Base-by-base conservation (phyloP, 768 basidiomycete species). In the Sarcodon aspratus region DNA sequence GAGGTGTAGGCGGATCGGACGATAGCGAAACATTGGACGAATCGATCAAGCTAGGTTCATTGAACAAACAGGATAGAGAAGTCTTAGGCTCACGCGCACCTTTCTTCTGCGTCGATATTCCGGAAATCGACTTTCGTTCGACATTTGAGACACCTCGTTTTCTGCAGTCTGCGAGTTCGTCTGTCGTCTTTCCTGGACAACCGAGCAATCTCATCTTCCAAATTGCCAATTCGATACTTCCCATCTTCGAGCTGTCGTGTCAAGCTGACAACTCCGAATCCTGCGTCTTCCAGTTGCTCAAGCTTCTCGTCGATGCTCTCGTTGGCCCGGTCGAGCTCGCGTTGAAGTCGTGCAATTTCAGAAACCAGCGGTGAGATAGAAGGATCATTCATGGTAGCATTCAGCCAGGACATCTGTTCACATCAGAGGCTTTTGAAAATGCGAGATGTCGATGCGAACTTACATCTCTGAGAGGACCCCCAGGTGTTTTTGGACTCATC, bases 291-390 rank as follows among this genome's bases (percentile, higher is more conserved):
- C 3, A 94, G 79, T 46, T 82, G 79, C 59, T 90, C 88, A 12
- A 94, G 71, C 61, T 93, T 92, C 58, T 90, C 82, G 55, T 94
- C 92, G 48, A 94, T 86, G 55, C 77, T 84, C 34, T 84, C 80
- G 59, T 94, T 91, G 9, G 89, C 90, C 2, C 61, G 71, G 53
- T 85, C 82, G 27, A 93, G 79, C 55, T 92, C 82, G 13, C 69
- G 69, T 56, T 91, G 83, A 35, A 93, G 68, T 18, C 82, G 75
- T 46, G 69, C 71, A 45, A 92, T 85, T 61, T 92, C 85, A 1
- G 71, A 66, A n/a, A 89, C 60, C 13, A 88, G 63, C 33, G 85
- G 84, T 3, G 81, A 69, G 2, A 75, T 63, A 10, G 75, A 70
- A 6, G 73, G 70, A 51, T 85, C 82, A 4, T 69, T 62, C 6